Percentiles rank a stretch among this genome's conserved stretches.
Evolutionary conservation across 139 green algal genomes (phyloP).

Genomic region (Choricystis sp.): DNA sequence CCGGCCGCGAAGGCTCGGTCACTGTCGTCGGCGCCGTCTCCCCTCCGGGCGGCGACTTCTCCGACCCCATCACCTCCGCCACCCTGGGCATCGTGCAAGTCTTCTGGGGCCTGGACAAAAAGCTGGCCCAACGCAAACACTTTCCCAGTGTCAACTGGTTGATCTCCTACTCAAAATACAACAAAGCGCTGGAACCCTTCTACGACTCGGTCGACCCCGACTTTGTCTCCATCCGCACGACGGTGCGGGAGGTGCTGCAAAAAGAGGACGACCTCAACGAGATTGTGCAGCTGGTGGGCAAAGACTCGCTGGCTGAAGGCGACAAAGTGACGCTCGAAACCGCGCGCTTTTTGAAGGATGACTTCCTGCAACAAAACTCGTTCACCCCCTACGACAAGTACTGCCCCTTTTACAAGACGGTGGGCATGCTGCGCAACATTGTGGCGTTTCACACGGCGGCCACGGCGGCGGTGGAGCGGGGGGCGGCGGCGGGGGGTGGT

Average conservation of each 20-base stretch:
- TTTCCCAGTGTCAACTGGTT: conserved; percentile 99
- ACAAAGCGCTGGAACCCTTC: conserved; percentile 87
- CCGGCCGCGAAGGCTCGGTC: conserved; percentile 82
- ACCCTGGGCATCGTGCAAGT: conserved; percentile 99
- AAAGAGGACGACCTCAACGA: conserved; percentile 99
- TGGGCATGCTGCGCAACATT: conserved; percentile 96
- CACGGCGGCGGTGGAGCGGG: conserved; percentile 77
- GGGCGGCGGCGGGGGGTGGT: conserved; percentile 33
- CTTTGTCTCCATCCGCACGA: conserved; percentile 45
- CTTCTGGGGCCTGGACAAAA: conserved; percentile 99
- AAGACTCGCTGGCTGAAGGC: conserved; percentile 90
- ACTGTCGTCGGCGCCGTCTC: conserved; percentile 98
- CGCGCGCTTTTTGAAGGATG: conserved; percentile 92
- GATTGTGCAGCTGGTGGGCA: conserved; percentile 98
- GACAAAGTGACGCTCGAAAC: conserved; percentile 98
- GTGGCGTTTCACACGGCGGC: conserved; percentile 57
- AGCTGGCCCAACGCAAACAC: conserved; percentile 98
- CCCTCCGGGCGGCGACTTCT: conserved; percentile 94
- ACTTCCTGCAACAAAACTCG: conserved; percentile 98
- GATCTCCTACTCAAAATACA: conserved; percentile 99
- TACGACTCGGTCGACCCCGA: conserved; percentile 90
- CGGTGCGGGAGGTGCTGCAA: conserved; percentile 77
- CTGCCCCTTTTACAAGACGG: conserved; percentile 95
- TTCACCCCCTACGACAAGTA: conserved; percentile 92
- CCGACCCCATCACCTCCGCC: conserved; percentile 91